Conservation (phyloP, 2,329 filamentous ascomycete species). For the Talaromyces pinophilus region DNA sequence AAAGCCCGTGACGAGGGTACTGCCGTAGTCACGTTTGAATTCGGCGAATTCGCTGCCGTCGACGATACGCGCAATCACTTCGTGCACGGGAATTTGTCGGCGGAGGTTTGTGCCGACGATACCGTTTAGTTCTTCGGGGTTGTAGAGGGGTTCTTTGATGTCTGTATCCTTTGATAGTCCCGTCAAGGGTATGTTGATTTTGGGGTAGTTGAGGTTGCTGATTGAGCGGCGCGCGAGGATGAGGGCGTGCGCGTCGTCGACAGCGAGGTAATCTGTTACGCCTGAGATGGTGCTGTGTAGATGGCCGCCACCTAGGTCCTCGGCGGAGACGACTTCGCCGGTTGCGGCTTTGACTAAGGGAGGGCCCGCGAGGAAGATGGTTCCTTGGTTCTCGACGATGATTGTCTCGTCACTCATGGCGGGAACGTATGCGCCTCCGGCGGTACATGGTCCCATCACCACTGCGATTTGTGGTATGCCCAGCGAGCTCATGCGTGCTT, state of each 20-base stretch:
- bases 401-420: conserved; percentile 98
- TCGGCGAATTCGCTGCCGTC: conserved; percentile 88
- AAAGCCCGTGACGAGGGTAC: conserved; percentile 88
- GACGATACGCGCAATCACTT: conserved; percentile 89
- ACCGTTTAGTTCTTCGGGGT: conserved; percentile 76
- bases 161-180: conserved; percentile 28
- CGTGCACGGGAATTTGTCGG: conserved; percentile 79
- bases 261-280: conserved; percentile 92
- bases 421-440: conserved; percentile 91
- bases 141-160: conserved; percentile 76
- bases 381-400: conserved; percentile 93
- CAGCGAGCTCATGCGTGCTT: conserved; percentile 84
- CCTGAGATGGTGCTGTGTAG: conserved; percentile 89
- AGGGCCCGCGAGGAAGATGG: conserved; percentile 93
- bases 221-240: conserved; percentile 81
- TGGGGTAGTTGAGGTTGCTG: conserved; percentile 85
- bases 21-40: conserved; percentile 90
- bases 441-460: conserved; percentile 96
- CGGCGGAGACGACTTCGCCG: conserved; percentile 84
- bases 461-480: conserved; percentile 93
- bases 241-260: conserved; percentile 89
- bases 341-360: conserved; percentile 95
- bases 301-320: conserved; percentile 85
- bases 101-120: conserved; percentile 90
- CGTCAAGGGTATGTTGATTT: conserved; percentile 40